These are phyloP conservation scores for Aspergillus ostianus DNA, from an alignment of 495 filamentous ascomycete species.

Conservation along the genomic window DNA sequence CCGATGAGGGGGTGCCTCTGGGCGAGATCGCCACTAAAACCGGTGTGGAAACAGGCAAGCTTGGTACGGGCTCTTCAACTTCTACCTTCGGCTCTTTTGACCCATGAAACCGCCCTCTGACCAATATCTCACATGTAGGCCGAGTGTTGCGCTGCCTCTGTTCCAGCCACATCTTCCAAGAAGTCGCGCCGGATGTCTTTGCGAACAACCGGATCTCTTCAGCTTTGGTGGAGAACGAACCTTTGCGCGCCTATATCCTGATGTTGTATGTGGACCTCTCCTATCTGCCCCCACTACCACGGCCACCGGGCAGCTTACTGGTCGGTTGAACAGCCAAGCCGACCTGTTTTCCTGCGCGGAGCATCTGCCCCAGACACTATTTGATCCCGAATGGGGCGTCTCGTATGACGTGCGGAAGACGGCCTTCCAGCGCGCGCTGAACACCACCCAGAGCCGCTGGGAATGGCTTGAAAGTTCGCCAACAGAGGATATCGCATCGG, in stretches of 20 bases:
- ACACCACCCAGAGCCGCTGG: constrained; percentile 31
- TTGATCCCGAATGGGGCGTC: constrained; percentile 21
- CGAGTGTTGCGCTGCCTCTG: no score
- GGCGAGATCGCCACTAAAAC: not conserved
- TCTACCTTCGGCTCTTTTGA: no score
- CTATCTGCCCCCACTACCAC: no score
- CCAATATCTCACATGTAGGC: no score
- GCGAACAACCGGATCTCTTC: constrained; percentile 36
- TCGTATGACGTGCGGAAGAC: constrained; percentile 30
- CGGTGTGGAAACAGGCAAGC: constrained; percentile 4
- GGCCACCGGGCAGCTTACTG: no score
- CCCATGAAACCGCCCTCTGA: no score
- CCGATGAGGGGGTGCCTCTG: not conserved
- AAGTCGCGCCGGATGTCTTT: constrained; percentile 23
- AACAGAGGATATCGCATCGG: no score
- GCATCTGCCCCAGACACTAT: constrained; percentile 29
- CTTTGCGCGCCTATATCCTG: constrained; percentile 31
- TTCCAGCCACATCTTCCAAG: constrained; percentile 33
- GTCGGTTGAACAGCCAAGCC: no score
- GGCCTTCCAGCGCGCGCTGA: constrained; percentile 30
- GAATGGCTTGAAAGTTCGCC: constrained; percentile 34
- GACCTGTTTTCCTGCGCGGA: constrained; percentile 32
- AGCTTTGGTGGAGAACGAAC: constrained; percentile 30
- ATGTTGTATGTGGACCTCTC: not conserved
- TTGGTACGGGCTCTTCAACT: no score